Base-by-base conservation (phyloP, 176 grass and related monocot species). In the Secale cereale region DNA sequence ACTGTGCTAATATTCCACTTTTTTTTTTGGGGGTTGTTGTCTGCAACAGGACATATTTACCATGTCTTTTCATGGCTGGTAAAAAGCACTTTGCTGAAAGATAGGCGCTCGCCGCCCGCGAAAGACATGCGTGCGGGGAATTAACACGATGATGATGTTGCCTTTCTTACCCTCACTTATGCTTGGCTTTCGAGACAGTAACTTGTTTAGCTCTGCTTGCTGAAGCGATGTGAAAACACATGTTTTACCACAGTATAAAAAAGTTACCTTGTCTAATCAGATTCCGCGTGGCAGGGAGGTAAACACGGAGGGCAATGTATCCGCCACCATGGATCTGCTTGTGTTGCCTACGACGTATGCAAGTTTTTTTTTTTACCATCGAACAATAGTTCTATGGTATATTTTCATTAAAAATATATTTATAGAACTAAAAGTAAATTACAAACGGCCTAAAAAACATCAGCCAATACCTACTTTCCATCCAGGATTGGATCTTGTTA, bases 21-120 rank as follows among this genome's bases (percentile, higher is more conserved):
- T 23, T 11, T 27, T 10, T 70, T 1, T 31, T 35, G 1, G 3
- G n/a, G n/a, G 35, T 5, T 13, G 70, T 15, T 28, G 39, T 25
- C 16, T 28, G 71, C 41, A 20, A 41, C 71, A 50, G 71, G 41
- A 15, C 70, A 74, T n/a, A 56, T 56, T 56, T 56, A 22, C 52
- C 19, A 45, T 45, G 48, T 13, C 50, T 79, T 79, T 71, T 70
- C 65, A 35, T 26, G 76, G 19, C 26, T 43, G 56, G n/a, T 37
- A 61, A 71, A 85, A 81, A 50, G 72, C 73, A 26, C 60, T 66
- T 84, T 65, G 33, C 68, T 54, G 85, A 86, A 70, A 72, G 68
- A 60, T 61, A 14, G 10, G 66, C 41, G 81, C 81, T 60, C 67
- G 36, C 59, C 4, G n/a, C 9, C 59, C 23, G 16, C 36, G 52